Evolutionary conservation across 1,284 basidiomycete genomes (phyloP), one percentile per base, ranked within the genome.

Genomic region (Boletellus deceptivus): DNA sequence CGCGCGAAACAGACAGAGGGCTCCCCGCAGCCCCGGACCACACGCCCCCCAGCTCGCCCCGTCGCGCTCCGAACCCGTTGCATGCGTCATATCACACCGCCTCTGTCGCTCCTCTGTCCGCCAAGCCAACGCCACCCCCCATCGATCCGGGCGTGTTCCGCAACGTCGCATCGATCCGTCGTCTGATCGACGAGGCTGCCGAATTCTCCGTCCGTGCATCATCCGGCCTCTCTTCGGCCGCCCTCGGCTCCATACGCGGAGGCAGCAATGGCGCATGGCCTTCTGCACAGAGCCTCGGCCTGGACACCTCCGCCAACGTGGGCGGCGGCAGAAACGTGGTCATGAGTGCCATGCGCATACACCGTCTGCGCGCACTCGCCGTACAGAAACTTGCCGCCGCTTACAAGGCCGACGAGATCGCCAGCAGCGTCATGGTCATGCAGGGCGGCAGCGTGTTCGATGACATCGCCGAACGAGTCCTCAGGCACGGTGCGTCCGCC

Each of bases 351-450:
- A 86, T 82, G 73, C 79, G 89, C 24, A 77, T 91, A 47, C 88
- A 92, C 63, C 75, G 87, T 39, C 69, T 93, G 39, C 72, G 89
- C 33, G 83, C 79, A 0, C 75, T 91, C 36, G 89, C 89, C 0
- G 88, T 92, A 18, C 85, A 90, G 65, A 91, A 91, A 63, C 74
- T 91, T 27, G 87, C 90, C 0, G 79, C 83, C 22, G 89, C 90
- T 11, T 93, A 92, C 62, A 82, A 82, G 61, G 75, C 80, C 17
- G 89, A 93, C 63, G 89, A 93, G 65, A 89, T 93, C 60, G 90
- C 90, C 1, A 87, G 87, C 2, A 89, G 87, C 62, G 90, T 93
- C 33, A 89, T 91, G 84, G 82, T 92, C 35, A 93, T 93, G 89
- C 90, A 92, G 63, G 87, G 89, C 27, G 89, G 90, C 3, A 91